Evolutionary conservation across 352 stramenopile genomes (phyloP), one percentile per base, ranked within the genome.

Genomic region (Phytopythium vexans): DNA sequence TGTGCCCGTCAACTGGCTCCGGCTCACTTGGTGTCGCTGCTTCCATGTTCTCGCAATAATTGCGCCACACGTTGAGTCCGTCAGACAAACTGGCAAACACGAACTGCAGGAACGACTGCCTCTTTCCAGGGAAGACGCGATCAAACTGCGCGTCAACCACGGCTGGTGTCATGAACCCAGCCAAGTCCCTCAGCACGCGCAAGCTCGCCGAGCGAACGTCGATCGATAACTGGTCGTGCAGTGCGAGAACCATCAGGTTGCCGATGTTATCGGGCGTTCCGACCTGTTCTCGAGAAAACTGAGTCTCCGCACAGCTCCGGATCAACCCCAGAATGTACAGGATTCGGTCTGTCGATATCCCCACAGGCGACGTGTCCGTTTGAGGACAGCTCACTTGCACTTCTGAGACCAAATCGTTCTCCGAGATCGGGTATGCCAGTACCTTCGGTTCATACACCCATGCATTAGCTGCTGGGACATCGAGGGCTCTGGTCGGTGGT

Each of bases 251-350:
- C 10, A 91, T 68, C 7, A 93, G 49, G 45, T 89, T 74, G 8
- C 66, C 64, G 32, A 89, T 59, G 41, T 89, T 89, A 54, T 82
- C 75, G 8, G 68, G 62, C 21, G 70, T 88, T 1, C 68, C 63
- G 37, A 90, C 77, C 34, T 85, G 55, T 6, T 66, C 69, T 39
- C 74, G 66, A 3, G 77, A 72, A 61, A 83, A 87, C 5, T 56
- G 44, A 0, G 77, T 85, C 34, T 88, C 72, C 3, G 64, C 58
- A 39, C 82, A 90, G 31, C 70, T 88, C 40, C 72, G 74, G 32
- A 91, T 61, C 3, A 90, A 60, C 15, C 78, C 73, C 12, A 93
- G 41, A 27, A 86, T 77, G 44, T 91, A 68, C 41, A 93, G 61
- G n/a, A 66, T 72, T n/a, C 76, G 64, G 35, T 93, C 74, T 8